phyloP scores from a whole-genome alignment of 257 asterid species.

The Datura wrightii region DNA sequence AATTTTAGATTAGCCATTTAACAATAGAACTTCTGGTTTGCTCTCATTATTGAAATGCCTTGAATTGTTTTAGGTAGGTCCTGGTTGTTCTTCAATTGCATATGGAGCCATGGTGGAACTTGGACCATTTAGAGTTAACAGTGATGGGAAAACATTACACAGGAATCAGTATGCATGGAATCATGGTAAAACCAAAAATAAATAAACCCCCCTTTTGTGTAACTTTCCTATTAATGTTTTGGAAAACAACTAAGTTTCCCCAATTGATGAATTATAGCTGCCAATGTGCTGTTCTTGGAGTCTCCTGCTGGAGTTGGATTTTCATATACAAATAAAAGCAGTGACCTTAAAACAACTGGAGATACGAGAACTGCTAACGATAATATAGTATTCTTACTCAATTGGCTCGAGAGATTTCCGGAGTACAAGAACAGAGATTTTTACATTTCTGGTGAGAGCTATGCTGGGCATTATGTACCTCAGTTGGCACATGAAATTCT shows the following conservation, averaged over 20 bases:
- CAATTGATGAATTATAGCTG: slow-evolving; percentile 29
- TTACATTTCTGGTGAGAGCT: slow-evolving; percentile 52
- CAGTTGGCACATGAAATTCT: slow-evolving; percentile 48
- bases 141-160: slow-evolving; percentile 41
- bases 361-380: slow-evolving; percentile 44
- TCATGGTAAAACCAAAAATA: slow-evolving; percentile 25
- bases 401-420: slow-evolving; percentile 48
- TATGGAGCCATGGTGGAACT: slow-evolving; percentile 44
- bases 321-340: slow-evolving; percentile 49
- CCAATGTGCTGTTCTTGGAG: slow-evolving; percentile 51
- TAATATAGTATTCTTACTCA: slow-evolving; percentile 39
- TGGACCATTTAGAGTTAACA: slow-evolving; percentile 43
- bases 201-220: too few species aligned
- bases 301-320: slow-evolving; percentile 56
- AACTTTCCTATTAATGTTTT: too few species aligned
- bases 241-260: too few species aligned
- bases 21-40: background rate
- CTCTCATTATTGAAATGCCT: background rate
- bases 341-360: slow-evolving; percentile 36
- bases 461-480: slow-evolving; percentile 55
- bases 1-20: background rate
- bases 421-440: slow-evolving; percentile 39
- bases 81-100: slow-evolving; percentile 46
- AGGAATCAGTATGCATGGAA: slow-evolving; percentile 43
- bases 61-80: slow-evolving; percentile 31